Conservation (phyloP, 2,329 filamentous ascomycete species). For the Penicillium sp. region DNA sequence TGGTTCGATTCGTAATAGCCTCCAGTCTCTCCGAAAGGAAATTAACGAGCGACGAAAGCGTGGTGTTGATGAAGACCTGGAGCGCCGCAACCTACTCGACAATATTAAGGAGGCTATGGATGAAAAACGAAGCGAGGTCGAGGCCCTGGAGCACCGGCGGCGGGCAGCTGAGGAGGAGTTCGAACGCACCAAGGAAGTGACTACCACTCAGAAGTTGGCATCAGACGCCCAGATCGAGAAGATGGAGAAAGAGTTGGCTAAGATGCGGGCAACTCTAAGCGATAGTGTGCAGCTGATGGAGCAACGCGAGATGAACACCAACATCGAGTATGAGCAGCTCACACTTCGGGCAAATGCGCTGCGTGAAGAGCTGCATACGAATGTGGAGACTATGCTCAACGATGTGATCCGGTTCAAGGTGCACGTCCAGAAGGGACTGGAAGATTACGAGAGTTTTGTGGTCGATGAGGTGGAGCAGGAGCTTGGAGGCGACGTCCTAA, state of each 20-base stretch:
- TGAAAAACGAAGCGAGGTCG: constrained; percentile 90
- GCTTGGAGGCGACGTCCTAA: constrained; percentile 65
- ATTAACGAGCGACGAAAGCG: constrained; percentile 85
- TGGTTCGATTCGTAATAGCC: constrained; percentile 77
- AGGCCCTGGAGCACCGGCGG: constrained; percentile 85
- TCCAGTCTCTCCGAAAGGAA: constrained; percentile 80
- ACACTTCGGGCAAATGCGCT: constrained; percentile 81
- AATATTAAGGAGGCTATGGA: constrained; percentile 96
- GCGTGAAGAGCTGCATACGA: constrained; percentile 96
- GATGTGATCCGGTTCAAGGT: constrained; percentile 99
- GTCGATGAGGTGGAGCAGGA: constrained; percentile 90
- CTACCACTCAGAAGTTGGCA: constrained; percentile 82
- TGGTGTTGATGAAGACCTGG: constrained; percentile 88
- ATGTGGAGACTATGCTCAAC: constrained; percentile 93
- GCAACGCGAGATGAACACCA: constrained; percentile 93
- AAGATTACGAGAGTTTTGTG: constrained; percentile 93
- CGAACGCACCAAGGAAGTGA: constrained; percentile 88
- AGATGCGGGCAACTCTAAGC: constrained; percentile 81
- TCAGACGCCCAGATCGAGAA: constrained; percentile 95
- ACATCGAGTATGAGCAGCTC: constrained; percentile 93
- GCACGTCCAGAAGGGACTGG: constrained; percentile 87
- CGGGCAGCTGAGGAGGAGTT: constrained; percentile 90
- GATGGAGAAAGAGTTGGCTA: constrained; percentile 97
- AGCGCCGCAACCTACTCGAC: constrained; percentile 90
- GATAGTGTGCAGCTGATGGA: constrained; percentile 92